Evolutionary conservation across 768 basidiomycete species (phyloP).

Genomic region (Obba rivulosa): DNA sequence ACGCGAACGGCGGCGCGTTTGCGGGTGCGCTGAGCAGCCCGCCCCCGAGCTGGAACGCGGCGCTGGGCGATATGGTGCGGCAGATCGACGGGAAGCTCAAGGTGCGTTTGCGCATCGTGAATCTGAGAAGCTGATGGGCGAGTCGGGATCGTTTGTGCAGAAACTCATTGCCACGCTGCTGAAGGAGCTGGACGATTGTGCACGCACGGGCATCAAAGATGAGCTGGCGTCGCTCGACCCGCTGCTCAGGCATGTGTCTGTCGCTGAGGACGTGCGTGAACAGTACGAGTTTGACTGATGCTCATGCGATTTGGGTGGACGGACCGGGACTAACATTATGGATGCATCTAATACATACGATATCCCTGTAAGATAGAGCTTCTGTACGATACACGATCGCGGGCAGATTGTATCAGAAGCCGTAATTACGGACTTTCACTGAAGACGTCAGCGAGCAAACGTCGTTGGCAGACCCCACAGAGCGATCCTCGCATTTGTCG

Average conservation of each 20-base stretch:
- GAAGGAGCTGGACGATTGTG: constrained; percentile 82
- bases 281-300: constrained; percentile 30
- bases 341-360: constrained; percentile 13
- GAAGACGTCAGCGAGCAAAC: no score
- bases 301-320: background rate
- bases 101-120: constrained; percentile 35
- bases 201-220: constrained; percentile 74
- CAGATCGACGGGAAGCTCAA: constrained; percentile 86
- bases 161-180: constrained; percentile 77
- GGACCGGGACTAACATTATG: constrained; percentile 14
- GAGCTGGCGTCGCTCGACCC: constrained; percentile 82
- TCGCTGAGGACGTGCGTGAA: constrained; percentile 31
- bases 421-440: background rate
- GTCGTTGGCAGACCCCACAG: no score
- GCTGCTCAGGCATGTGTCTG: constrained; percentile 54
- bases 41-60: constrained; percentile 56
- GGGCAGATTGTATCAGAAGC: no score
- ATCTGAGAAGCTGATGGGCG: background rate
- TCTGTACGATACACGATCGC: background rate
- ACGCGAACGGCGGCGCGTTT: constrained; percentile 23
- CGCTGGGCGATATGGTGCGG: constrained; percentile 64
- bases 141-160: no score
- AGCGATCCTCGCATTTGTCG: no score
- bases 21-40: constrained; percentile 38
- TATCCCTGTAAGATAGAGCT: constrained; percentile 2